Conservation (phyloP, 176 grass and related monocot species). For the Oropetium thomaeum region DNA sequence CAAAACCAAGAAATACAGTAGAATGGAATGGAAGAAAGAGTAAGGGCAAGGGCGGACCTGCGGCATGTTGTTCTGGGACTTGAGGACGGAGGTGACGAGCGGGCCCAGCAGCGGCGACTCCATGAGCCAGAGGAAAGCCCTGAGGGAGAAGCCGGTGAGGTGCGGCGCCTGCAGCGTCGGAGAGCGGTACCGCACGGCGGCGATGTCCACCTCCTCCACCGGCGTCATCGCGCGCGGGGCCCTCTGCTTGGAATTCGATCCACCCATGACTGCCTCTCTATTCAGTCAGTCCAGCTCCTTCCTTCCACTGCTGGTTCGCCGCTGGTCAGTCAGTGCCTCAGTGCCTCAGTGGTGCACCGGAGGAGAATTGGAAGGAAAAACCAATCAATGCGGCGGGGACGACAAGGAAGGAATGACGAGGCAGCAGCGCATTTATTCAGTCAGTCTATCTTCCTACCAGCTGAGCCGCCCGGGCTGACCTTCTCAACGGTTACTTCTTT, state of each 20-base stretch:
- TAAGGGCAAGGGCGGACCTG: conserved; percentile 33
- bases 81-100: conserved; percentile 53
- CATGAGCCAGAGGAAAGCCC: conserved; percentile 72
- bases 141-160: conserved; percentile 56
- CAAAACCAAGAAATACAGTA: too few species aligned
- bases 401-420: too few species aligned
- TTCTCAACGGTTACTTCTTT: too few species aligned
- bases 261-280: not conserved
- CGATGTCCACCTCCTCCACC: conserved; percentile 65
- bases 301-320: too few species aligned
- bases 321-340: too few species aligned
- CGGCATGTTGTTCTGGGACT: conserved; percentile 68
- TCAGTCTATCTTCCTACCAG: too few species aligned
- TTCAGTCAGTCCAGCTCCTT: not conserved
- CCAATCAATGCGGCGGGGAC: too few species aligned
- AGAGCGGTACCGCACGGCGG: conserved; percentile 60
- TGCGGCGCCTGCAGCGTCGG: conserved; percentile 56
- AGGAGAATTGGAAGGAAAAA: too few species aligned
- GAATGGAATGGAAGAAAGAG: not conserved
- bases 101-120: conserved; percentile 59
- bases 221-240: conserved; percentile 50
- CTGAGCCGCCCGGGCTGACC: too few species aligned
- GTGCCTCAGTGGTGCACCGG: too few species aligned
- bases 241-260: conserved; percentile 27
- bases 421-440: too few species aligned